Base-by-base conservation (phyloP, 2,329 filamentous ascomycete genomes). In the Arthroderma sp. region DNA sequence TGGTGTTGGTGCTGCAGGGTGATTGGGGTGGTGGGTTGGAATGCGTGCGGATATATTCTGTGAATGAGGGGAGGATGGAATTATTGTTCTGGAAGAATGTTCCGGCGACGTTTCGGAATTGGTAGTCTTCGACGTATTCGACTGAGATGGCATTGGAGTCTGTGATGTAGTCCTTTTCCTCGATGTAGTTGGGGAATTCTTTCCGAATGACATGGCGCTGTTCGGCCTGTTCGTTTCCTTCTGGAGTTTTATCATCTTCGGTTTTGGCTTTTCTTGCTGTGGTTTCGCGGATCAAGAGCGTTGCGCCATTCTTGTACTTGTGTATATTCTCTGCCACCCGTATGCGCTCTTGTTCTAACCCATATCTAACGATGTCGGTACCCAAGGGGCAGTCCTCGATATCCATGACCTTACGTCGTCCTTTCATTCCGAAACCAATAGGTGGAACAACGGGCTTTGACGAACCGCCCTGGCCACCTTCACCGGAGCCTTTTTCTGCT, bases 31-130 rank as follows among this genome's bases (percentile, higher is more conserved):
- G 28, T 11, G 72, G 66, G 0, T 79, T 80, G 57, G 89, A 83
- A 63, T 83, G 77, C 33, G 83, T 73, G 50, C 86, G 83, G 60
- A 96, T 85, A 69, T 93, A 94, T 53, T 78, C 74, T 9, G 87
- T 94, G 66, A 96, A 94, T 10, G 71, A 68, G 29, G 85, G 79
- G 27, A 98, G 80, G 65, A 98, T 96, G 45, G 87, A 93, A 71
- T 96, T 96, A 75, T 98, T 98, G 73, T 98, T 98, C 61, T 98
- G 91, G 76, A 98, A 98, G 70, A 98, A 98, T 43, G 86, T 80
- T 48, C 88, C 88, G 7, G 91, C 91, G 2, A 84, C 86, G 68
- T 94, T 96, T 61, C 81, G 81, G 68, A 98, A 94, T 58, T 80
- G 71, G 68, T 83, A 91, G 62, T 79, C 68, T 58, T 82, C 86